phyloP scores from a whole-genome alignment of 1,284 basidiomycete species.

The Trichosporon sp. region DNA sequence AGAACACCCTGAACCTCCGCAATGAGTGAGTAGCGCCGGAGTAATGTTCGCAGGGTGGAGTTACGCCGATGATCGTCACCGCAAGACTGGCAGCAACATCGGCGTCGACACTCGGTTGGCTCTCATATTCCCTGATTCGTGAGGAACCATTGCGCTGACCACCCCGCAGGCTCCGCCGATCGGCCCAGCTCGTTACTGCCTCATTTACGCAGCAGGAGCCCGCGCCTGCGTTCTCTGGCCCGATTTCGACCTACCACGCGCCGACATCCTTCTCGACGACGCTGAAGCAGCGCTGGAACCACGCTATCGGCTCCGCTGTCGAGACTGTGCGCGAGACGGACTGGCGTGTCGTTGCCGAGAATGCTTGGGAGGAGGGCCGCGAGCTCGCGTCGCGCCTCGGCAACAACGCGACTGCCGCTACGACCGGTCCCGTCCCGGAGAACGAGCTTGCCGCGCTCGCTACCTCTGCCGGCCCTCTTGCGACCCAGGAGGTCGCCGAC shows the following conservation, averaged over 20 bases:
- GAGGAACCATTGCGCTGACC: neutral
- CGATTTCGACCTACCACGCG: constrained; percentile 25
- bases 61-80: neutral
- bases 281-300: constrained; percentile 48
- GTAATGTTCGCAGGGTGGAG: constrained; percentile 15
- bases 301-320: constrained; percentile 37
- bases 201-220: constrained; percentile 10
- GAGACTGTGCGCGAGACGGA: constrained; percentile 38
- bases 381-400: constrained; percentile 13
- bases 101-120: too few relatives aligned
- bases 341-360: constrained; percentile 38
- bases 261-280: constrained; percentile 38
- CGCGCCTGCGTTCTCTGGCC: constrained; percentile 31
- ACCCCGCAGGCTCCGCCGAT: constrained; percentile 3
- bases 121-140: too few relatives aligned
- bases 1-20: constrained; percentile 37
- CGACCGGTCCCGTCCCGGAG: neutral
- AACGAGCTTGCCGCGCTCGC: neutral
- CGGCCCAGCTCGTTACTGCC: constrained; percentile 10
- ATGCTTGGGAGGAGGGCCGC: constrained; percentile 23
- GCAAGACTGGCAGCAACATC: neutral
- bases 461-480: neutral
- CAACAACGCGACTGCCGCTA: neutral
- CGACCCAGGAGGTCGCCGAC: constrained; percentile 5
- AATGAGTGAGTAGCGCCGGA: constrained; percentile 43